Base-by-base conservation (phyloP, 140 eudicot genomes). In the Ambrosia hybrid region DNA sequence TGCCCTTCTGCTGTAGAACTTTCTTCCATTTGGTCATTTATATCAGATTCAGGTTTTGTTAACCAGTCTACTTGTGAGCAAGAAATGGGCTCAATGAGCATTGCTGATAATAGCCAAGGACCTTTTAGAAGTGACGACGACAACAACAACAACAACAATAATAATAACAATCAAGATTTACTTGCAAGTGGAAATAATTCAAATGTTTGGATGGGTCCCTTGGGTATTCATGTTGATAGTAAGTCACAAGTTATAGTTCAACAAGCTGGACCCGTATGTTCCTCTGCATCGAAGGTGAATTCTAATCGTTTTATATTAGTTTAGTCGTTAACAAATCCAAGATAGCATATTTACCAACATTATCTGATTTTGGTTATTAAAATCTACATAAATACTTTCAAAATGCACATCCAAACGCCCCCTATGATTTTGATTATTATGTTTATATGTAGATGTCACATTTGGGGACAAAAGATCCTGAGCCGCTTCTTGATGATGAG, bases 1-100 rank as follows among this genome's bases (percentile, higher is more conserved):
- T 94, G 99, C 69, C 99, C 96, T 41, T 94, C 99, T 1, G 84
- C 96, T 55, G 81, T 71, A 26, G 96, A 94, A 76, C 90, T 94
- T 56, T 88, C 97, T 13, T 75, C 73, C 13, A 87, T 94, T 66
- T 94, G 99, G 97, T 78, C 97, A 2, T 90, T 90, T 76, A 72
- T 86, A 68, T 65, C 83, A 46, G 79, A 77, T 57, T 36, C 33
- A 13, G 68, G 34, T 3, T 76, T 78, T 1, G 84, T 60, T 37
- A 82, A 59, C 33, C 84, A 74, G 59, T 73, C 93, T 21, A 61
- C 77, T 68, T 90, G 91, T 81, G 95, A 88, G 75, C 83, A 79
- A 74, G 96, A 83, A 78, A 79, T 90, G 68, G 91, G 97, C 57
- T 88, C 88, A 16, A 86, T 94, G 91, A 86, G 88, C 76, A 86